Percentiles rank a stretch among this genome's conserved stretches.
Evolutionary conservation across 306 rosid genomes (phyloP).

Genomic region (Glycine soja): DNA sequence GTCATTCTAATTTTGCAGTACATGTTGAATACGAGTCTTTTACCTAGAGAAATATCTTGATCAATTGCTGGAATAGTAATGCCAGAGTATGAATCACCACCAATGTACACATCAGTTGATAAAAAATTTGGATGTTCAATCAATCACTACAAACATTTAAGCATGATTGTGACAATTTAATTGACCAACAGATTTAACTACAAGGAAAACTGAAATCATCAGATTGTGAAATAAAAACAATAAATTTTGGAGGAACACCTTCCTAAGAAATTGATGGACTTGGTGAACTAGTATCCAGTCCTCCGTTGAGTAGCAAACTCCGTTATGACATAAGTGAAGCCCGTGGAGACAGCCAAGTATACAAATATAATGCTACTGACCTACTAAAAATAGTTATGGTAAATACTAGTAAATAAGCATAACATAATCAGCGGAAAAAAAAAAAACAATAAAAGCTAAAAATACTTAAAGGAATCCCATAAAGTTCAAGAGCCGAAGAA

Average conservation of each 20-base stretch:
- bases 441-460: neutral
- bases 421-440: neutral
- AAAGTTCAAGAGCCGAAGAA: no score
- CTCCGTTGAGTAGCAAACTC: neutral
- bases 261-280: constrained; percentile 59
- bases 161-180: neutral
- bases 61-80: constrained; percentile 60
- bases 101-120: constrained; percentile 58
- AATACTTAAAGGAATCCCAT: no score
- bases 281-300: constrained; percentile 55
- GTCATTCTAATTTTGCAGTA: no score
- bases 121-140: constrained; percentile 64
- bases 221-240: neutral
- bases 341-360: constrained; percentile 70
- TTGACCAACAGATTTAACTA: no score
- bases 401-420: neutral
- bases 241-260: constrained; percentile 41
- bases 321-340: constrained; percentile 68
- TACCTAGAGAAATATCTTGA: no score
- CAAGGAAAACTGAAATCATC: neutral
- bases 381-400: constrained; percentile 35
- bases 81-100: constrained; percentile 79
- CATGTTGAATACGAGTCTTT: no score
- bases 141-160: constrained; percentile 67
- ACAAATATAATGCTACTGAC: constrained; percentile 63